A percentile compares a stretch with the other conserved stretches of the same genome.
Evolutionary conservation across 2,329 filamentous ascomycete genomes (phyloP).

Genomic region (Beauveria rudraprayagi): DNA sequence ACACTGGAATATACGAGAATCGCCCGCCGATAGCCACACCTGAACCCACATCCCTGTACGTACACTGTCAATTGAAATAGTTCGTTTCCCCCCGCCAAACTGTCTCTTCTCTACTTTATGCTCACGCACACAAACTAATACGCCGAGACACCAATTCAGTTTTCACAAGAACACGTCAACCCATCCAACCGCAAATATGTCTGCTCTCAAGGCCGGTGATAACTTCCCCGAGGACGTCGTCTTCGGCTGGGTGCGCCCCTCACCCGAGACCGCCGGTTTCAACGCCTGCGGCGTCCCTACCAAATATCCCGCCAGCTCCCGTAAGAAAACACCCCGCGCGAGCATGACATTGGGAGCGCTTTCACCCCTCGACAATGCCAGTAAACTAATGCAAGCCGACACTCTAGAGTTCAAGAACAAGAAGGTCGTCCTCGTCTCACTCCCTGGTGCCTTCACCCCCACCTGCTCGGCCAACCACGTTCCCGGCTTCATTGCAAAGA

Average conservation of each 20-base stretch:
- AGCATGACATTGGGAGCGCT: neutral
- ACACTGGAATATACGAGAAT: constrained; percentile 1
- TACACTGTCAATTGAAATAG: constrained; percentile 7
- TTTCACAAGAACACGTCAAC: constrained; percentile 6
- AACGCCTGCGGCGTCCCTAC: constrained; percentile 71
- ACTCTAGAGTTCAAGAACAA: constrained; percentile 45
- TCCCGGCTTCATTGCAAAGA: constrained; percentile 68
- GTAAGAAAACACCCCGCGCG: constrained; percentile 28
- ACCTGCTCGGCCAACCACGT: constrained; percentile 77
- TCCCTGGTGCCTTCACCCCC: constrained; percentile 73
- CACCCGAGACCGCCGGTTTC: constrained; percentile 58
- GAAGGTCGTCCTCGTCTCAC: constrained; percentile 48
- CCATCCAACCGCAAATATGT: constrained; percentile 28
- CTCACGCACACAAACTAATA: neutral
- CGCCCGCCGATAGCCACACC: neutral
- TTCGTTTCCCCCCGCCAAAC: neutral
- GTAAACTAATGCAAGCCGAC: neutral
- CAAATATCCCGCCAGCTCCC: constrained; percentile 71
- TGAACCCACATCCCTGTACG: neutral
- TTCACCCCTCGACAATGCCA: neutral
- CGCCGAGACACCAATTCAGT: neutral
- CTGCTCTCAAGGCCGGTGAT: constrained; percentile 72
- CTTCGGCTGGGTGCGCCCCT: constrained; percentile 80
- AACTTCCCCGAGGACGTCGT: constrained; percentile 70
- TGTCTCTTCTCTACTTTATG: neutral